These are phyloP conservation scores for Trypanosomatidae sp. DNA, from an alignment of 208 protist genomes.

Conservation along the genomic window DNA sequence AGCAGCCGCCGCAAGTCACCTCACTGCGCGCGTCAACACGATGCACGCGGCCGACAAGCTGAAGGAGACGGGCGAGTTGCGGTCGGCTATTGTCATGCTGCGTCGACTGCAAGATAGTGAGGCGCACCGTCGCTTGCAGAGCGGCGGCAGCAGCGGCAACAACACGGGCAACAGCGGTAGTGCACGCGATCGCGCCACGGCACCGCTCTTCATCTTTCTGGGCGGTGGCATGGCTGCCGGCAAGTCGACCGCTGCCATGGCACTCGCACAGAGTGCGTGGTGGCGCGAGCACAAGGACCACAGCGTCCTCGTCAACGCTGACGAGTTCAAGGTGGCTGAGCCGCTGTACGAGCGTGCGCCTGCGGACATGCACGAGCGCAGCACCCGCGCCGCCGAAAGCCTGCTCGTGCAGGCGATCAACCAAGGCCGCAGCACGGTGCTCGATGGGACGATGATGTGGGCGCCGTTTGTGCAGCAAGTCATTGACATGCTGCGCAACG, in stretches of 20 bases:
- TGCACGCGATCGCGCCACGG: slow-evolving; percentile 5
- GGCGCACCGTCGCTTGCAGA: background rate
- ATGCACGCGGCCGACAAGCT: slow-evolving; percentile 43
- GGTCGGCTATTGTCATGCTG: slow-evolving; percentile 50
- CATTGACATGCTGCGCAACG: slow-evolving; percentile 65
- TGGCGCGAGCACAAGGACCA: slow-evolving; percentile 61
- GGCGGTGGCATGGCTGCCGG: slow-evolving; percentile 84
- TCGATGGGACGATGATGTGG: slow-evolving; percentile 89
- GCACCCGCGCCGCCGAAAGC: slow-evolving; percentile 61
- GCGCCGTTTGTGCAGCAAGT: slow-evolving; percentile 70
- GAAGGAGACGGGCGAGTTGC: slow-evolving; percentile 22
- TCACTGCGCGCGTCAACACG: slow-evolving; percentile 27
- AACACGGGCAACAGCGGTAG: background rate
- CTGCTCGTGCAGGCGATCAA: slow-evolving; percentile 73
- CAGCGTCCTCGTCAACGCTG: slow-evolving; percentile 69
- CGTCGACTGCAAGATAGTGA: slow-evolving; percentile 29
- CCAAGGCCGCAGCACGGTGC: slow-evolving; percentile 65
- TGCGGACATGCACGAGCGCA: slow-evolving; percentile 29
- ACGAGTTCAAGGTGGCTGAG: slow-evolving; percentile 64
- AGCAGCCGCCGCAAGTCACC: slow-evolving; percentile 20
- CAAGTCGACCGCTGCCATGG: slow-evolving; percentile 68
- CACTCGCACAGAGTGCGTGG: slow-evolving; percentile 53
- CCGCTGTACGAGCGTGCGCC: slow-evolving; percentile 9
- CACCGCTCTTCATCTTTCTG: slow-evolving; percentile 76
- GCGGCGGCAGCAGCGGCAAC: background rate